Conservation (phyloP, 2,329 filamentous ascomycete species). For the Fusarium continuum region DNA sequence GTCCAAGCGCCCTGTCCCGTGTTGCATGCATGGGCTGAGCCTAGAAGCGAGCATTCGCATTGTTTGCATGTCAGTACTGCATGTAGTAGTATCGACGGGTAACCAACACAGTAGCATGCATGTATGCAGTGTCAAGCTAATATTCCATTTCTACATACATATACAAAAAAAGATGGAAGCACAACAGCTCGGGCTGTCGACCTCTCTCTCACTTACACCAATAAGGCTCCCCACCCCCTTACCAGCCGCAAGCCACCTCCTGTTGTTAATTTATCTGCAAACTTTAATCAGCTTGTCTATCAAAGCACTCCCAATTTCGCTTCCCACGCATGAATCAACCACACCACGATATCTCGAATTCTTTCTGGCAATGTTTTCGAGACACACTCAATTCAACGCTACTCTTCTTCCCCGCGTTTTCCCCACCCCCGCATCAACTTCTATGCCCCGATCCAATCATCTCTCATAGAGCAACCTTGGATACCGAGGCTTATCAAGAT, state of each 20-base stretch:
- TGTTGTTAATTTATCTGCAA: not conserved
- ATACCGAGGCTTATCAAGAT: slow-evolving; percentile 30
- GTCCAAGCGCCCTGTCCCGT: slow-evolving; percentile 18
- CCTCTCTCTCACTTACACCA: slow-evolving; percentile 23
- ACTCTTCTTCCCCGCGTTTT: slow-evolving; percentile 24
- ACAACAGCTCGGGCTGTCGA: not conserved
- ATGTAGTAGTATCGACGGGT: slow-evolving; percentile 10
- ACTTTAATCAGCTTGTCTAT: not conserved
- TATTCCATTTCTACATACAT: slow-evolving; percentile 2
- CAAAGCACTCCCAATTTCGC: not conserved
- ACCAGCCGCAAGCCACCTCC: slow-evolving; percentile 9
- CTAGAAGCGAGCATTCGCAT: slow-evolving; percentile 31
- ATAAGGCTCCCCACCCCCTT: not conserved
- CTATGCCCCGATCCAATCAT: slow-evolving; percentile 25
- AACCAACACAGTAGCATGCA: slow-evolving; percentile 1
- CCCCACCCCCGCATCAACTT: slow-evolving; percentile 28
- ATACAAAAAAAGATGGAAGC: not conserved
- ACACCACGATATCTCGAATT: slow-evolving; percentile 4
- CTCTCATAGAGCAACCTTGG: slow-evolving; percentile 15
- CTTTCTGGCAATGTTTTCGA: not conserved
- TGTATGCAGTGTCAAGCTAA: slow-evolving; percentile 10
- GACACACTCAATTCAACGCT: slow-evolving; percentile 8
- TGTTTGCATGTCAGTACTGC: not conserved
- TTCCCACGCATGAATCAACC: not conserved
- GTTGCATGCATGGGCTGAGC: slow-evolving; percentile 25